phyloP scores from a whole-genome alignment of 768 basidiomycete genomes.

The Pholiota molesta region DNA sequence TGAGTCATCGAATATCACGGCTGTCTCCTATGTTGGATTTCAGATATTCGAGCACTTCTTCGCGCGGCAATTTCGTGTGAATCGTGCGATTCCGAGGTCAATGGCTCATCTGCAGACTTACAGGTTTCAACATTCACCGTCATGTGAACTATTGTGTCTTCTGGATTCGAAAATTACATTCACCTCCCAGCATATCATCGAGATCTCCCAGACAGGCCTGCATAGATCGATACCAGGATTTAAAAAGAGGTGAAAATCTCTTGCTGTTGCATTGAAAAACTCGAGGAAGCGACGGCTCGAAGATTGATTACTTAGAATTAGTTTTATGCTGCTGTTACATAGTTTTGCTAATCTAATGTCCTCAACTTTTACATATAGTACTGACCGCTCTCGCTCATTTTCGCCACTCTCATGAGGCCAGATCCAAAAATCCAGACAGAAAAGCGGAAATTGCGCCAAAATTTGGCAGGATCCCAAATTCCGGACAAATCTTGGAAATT shows the following conservation, averaged over 20 bases:
- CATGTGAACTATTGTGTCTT: not conserved
- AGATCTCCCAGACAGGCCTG: not conserved
- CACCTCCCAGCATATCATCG: not conserved
- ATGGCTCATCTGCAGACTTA: not conserved
- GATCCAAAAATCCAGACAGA: too few relatives aligned
- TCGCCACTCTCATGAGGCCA: too few relatives aligned
- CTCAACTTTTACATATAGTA: too few relatives aligned
- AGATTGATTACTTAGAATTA: too few relatives aligned
- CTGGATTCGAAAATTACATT: not conserved
- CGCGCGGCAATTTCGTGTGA: slow-evolving; percentile 4
- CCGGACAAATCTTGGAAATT: too few relatives aligned
- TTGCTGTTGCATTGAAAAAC: not conserved
- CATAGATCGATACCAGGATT: not conserved
- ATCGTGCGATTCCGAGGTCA: not conserved
- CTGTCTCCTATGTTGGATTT: slow-evolving; percentile 24
- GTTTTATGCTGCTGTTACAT: too few relatives aligned
- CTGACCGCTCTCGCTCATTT: too few relatives aligned
- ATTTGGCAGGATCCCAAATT: too few relatives aligned
- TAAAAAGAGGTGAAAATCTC: not conserved
- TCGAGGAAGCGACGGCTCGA: not conserved
- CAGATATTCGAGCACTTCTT: slow-evolving; percentile 15
- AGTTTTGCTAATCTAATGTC: too few relatives aligned
- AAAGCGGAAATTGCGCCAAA: too few relatives aligned
- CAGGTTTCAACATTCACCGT: not conserved
- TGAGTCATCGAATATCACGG: slow-evolving; percentile 24